These are phyloP conservation scores for Wakefieldia striispora DNA, from an alignment of 768 basidiomycete genomes.

Conservation along the genomic window DNA sequence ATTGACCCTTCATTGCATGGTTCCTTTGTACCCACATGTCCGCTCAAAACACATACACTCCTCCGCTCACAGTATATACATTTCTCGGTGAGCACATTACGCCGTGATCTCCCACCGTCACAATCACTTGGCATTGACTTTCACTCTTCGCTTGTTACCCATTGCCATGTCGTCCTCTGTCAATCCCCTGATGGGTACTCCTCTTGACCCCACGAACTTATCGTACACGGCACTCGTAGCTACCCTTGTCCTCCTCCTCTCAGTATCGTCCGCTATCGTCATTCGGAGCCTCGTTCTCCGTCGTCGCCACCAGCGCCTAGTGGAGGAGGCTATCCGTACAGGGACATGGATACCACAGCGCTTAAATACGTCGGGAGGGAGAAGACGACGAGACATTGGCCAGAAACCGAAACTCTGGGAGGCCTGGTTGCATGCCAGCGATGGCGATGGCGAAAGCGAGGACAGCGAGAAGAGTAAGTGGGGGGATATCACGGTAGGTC, in stretches of 20 bases:
- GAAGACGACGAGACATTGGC: constrained; percentile 28
- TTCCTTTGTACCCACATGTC: neutral
- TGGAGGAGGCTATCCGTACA: constrained; percentile 63
- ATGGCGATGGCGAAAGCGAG: constrained; percentile 11
- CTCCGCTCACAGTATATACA: constrained; percentile 27
- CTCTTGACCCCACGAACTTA: constrained; percentile 3
- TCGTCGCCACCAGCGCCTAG: constrained; percentile 53
- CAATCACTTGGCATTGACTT: constrained; percentile 1
- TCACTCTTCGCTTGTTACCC: neutral
- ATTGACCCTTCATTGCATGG: neutral
- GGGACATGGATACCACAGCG: constrained; percentile 54
- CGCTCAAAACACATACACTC: neutral
- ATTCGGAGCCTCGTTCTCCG: constrained; percentile 63
- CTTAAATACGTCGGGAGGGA: constrained; percentile 10
- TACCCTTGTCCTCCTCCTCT: constrained; percentile 64
- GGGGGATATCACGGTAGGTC: constrained; percentile 28
- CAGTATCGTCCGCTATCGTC: constrained; percentile 67
- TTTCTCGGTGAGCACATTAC: constrained; percentile 28
- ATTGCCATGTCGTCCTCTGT: constrained; percentile 17
- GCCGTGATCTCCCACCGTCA: neutral
- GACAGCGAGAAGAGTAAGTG: constrained; percentile 24
- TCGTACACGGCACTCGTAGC: constrained; percentile 50
- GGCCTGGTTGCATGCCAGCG: constrained; percentile 16
- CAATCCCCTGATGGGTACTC: constrained; percentile 1
- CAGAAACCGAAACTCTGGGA: constrained; percentile 34